Conservation (phyloP, 1,139 yeast genomes). For the Yamadazyma blattariae region DNA sequence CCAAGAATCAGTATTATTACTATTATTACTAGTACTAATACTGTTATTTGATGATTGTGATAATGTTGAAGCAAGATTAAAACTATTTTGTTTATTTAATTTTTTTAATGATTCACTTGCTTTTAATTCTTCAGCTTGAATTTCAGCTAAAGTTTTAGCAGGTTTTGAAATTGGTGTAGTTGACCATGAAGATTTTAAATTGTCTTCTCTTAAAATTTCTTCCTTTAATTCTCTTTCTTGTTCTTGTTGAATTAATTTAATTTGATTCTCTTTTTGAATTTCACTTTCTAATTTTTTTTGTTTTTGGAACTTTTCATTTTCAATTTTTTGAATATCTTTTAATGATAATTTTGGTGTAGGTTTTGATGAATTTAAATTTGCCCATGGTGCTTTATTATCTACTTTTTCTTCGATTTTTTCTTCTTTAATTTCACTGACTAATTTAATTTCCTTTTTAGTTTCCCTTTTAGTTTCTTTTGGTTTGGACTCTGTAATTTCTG, state of each 20-base stretch:
- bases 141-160: conserved; percentile 43
- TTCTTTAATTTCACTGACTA: conserved; percentile 1
- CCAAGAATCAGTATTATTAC: conserved; percentile 39
- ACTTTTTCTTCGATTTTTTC: not conserved
- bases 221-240: conserved; percentile 15
- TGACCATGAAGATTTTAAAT: conserved; percentile 47
- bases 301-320: conserved; percentile 50
- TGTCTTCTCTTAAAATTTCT: conserved; percentile 22
- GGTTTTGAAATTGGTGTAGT: conserved; percentile 17
- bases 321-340: conserved; percentile 69
- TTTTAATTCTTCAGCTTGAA: conserved; percentile 46
- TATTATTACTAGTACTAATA: too few relatives aligned
- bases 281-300: conserved; percentile 35
- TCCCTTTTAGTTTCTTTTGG: conserved; percentile 1
- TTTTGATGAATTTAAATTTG: conserved; percentile 22
- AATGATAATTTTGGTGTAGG: conserved; percentile 52
- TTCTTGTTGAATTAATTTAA: conserved; percentile 14
- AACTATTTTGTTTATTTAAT: conserved; percentile 11
- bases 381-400: conserved; percentile 56
- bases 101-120: conserved; percentile 29
- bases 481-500: not conserved
- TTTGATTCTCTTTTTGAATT: conserved; percentile 21
- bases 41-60: conserved; percentile 19
- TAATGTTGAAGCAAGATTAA: conserved; percentile 32
- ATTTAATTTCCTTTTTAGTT: conserved; percentile 1